Percentiles rank a stretch among this genome's conserved stretches.
Evolutionary conservation across 2,329 filamentous ascomycete species (phyloP).

Genomic region (Ophiostoma ulmi): DNA sequence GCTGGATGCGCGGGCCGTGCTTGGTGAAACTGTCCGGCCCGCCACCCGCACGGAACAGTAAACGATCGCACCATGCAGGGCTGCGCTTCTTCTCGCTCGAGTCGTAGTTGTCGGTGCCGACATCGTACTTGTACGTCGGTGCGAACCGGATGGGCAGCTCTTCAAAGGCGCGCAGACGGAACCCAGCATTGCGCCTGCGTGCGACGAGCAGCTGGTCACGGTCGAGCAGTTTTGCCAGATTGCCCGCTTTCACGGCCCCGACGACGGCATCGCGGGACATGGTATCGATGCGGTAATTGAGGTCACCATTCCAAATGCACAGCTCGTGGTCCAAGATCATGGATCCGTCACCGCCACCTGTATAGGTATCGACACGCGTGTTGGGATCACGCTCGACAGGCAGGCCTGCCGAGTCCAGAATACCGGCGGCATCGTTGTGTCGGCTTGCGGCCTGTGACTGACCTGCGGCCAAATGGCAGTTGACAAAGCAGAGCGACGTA

Average conservation of each 20-base stretch:
- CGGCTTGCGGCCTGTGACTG: constrained; percentile 85
- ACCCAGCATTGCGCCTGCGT: constrained; percentile 80
- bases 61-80: constrained; percentile 92
- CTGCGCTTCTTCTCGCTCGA: constrained; percentile 89
- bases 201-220: constrained; percentile 90
- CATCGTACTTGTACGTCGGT: constrained; percentile 98
- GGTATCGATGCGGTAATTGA: constrained; percentile 97
- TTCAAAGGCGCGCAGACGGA: constrained; percentile 82
- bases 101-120: constrained; percentile 90
- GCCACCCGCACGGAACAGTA: constrained; percentile 68
- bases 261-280: constrained; percentile 94
- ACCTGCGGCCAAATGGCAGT: constrained; percentile 93
- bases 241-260: constrained; percentile 72
- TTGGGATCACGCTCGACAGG: constrained; percentile 63
- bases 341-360: constrained; percentile 87
- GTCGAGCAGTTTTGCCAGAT: constrained; percentile 80
- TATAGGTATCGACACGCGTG: constrained; percentile 69
- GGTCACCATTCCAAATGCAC: constrained; percentile 91
- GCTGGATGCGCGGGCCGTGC: constrained; percentile 64
- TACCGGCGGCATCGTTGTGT: constrained; percentile 86
- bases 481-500: constrained; percentile 90
- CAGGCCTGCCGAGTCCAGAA: constrained; percentile 75
- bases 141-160: constrained; percentile 87
- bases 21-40: not conserved
- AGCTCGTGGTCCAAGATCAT: constrained; percentile 97